phyloP scores from a whole-genome alignment of 768 basidiomycete genomes.

The Mycena venus region DNA sequence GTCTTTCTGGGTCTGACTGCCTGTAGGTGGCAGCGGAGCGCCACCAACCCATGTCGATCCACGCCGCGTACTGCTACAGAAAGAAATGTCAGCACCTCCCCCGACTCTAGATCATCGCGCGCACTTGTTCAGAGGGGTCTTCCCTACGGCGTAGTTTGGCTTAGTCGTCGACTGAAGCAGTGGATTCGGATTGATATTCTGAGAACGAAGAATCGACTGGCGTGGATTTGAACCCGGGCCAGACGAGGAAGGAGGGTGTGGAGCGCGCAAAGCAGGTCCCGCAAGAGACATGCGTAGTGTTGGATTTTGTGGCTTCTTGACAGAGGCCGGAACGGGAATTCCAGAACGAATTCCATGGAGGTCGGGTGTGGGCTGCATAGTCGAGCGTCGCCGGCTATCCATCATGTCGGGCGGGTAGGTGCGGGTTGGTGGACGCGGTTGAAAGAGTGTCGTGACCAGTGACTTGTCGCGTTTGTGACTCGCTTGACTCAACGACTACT shows the following conservation, averaged over 20 bases:
- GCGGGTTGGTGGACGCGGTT: slow-evolving; percentile 29
- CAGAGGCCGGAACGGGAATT: slow-evolving; percentile 80
- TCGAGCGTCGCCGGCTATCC: slow-evolving; percentile 69
- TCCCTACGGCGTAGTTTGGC: slow-evolving; percentile 63
- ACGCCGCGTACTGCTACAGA: slow-evolving; percentile 74
- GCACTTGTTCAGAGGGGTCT: slow-evolving; percentile 83
- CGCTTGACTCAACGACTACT: not conserved
- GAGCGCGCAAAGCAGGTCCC: slow-evolving; percentile 78
- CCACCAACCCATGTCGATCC: slow-evolving; percentile 81
- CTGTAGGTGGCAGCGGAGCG: slow-evolving; percentile 58
- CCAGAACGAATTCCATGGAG: slow-evolving; percentile 68
- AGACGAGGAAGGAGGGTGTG: slow-evolving; percentile 51
- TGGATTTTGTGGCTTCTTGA: slow-evolving; percentile 76
- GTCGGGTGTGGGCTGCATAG: slow-evolving; percentile 68
- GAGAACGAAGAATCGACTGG: slow-evolving; percentile 78
- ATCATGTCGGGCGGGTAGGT: slow-evolving; percentile 38
- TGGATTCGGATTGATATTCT: slow-evolving; percentile 79
- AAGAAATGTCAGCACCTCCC: not conserved
- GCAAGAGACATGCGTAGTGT: slow-evolving; percentile 78
- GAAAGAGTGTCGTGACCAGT: not conserved
- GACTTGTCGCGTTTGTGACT: not conserved
- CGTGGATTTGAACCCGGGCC: slow-evolving; percentile 57
- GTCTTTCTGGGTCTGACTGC: slow-evolving; percentile 76
- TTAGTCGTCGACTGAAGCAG: slow-evolving; percentile 80
- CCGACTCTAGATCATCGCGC: slow-evolving; percentile 10